Percentiles rank a stretch among this genome's conserved stretches.
Conservation (phyloP, 257 asterid species). For the Echium plantagineum region DNA sequence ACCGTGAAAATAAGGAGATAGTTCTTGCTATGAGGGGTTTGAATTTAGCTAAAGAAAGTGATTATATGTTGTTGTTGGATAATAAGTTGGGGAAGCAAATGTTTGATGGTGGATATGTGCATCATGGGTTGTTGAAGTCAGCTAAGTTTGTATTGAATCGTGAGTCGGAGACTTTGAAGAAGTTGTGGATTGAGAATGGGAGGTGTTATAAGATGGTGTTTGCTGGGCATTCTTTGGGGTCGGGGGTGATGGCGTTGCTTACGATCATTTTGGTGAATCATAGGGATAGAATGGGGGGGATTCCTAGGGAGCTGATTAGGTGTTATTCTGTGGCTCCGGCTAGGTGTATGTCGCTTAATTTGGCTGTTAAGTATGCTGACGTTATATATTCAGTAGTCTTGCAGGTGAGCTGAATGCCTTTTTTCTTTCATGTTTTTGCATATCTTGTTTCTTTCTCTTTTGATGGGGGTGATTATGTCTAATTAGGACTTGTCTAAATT, state of each 20-base stretch:
- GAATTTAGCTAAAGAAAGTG: slow-evolving; percentile 61
- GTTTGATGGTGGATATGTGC: slow-evolving; percentile 96
- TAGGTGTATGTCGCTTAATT: slow-evolving; percentile 86
- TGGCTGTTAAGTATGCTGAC: slow-evolving; percentile 92
- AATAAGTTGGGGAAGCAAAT: slow-evolving; percentile 80
- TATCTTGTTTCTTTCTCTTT: background rate
- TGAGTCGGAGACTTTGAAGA: slow-evolving; percentile 54
- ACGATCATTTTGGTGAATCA: slow-evolving; percentile 68
- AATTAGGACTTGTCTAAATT: too few relatives aligned
- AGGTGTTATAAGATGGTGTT: slow-evolving; percentile 63
- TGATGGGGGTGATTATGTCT: too few relatives aligned
- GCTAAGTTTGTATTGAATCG: slow-evolving; percentile 68
- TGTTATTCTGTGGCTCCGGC: slow-evolving; percentile 94
- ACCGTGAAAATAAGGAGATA: slow-evolving; percentile 61
- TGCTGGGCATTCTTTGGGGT: slow-evolving; percentile 89
- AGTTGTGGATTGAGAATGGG: slow-evolving; percentile 73
- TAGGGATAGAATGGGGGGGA: slow-evolving; percentile 54
- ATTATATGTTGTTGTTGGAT: slow-evolving; percentile 61
- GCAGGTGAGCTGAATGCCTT: slow-evolving; percentile 41
- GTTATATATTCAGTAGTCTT: slow-evolving; percentile 63
- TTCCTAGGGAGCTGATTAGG: slow-evolving; percentile 52
- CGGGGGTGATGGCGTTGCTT: slow-evolving; percentile 79
- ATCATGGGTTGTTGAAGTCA: slow-evolving; percentile 73
- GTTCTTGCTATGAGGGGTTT: slow-evolving; percentile 80
- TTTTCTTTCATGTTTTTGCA: background rate